Evolutionary conservation across 1,284 basidiomycete genomes (phyloP), one percentile per base, ranked within the genome.

Genomic region (Bjerkandera adusta): DNA sequence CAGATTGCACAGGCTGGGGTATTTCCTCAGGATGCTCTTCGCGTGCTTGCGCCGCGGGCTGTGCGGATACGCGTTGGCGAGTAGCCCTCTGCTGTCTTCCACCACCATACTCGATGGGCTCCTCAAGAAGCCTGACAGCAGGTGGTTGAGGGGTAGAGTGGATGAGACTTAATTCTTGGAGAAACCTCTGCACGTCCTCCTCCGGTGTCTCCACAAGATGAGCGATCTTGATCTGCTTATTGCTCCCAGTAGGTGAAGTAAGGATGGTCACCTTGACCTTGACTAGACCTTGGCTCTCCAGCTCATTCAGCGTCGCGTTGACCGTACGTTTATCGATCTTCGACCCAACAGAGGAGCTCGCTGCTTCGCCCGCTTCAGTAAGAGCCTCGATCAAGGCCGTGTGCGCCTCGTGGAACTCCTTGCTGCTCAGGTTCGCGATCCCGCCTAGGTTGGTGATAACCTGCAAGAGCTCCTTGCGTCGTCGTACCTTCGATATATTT

Each of bases 241-340:
- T 71, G 25, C 71, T 63, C 10, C 83, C 82, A 3, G 78, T 80
- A 18, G 72, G 64, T 4, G 75, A 71, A 18, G 71, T 63, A 30
- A 88, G 65, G 11, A 73, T 70, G 1, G 85, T 83, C 50, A 75
- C 81, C 25, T 89, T 62, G 51, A 80, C 70, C 60, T 81, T 89
- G 50, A 92, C 67, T 50, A 78, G 75, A 6, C 81, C 81, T 26
- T 74, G 76, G 32, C 63, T 67, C 62, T 87, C 83, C 54, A 92
- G 66, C 18, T 67, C 76, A 45, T 73, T 73, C 36, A 89, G 67
- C 0, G 85, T 79, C 2, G 73, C 62, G 20, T 71, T 71, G 15
- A 82, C 69, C 0, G 89, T 92, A 10, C 85, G 77, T 61, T 83
- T 85, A 62, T 93, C 90, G 18, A 85, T 75, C 44, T 73, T 74